Base-by-base conservation (phyloP, 768 basidiomycete species). In the Filobasidium wieringae region DNA sequence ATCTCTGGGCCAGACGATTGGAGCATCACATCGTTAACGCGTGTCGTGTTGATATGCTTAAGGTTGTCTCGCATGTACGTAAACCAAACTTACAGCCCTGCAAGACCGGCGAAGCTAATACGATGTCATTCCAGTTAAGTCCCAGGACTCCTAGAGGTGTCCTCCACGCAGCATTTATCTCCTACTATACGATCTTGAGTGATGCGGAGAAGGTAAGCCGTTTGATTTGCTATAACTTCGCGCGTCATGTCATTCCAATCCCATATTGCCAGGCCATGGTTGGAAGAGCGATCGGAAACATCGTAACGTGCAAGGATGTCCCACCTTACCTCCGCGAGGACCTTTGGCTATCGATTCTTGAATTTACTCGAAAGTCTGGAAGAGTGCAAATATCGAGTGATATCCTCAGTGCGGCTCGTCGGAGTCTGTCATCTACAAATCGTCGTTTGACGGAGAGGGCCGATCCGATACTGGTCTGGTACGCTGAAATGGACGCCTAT, bases 141-240 rank as follows among this genome's bases (percentile, higher is more conserved):
- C 36, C 59, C 14, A 45, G 47, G 1, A 39, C 56, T 1, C 53
- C 43, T 12, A 45, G 50, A 22, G 59, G 54, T 14, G 47, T 60
- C 9, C 41, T 60, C 8, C 54, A 55, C 33, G 59, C 54, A 7
- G 40, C 51, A 11, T 60, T 60, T 39, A 53, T 60, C 15, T 34
- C 47, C 31, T 49, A 49, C n/a, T 60, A 53, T 45, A 54, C 55
- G 26, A 11, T 47, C 19, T 29, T 60, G 12, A 27, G 45, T 15
- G 33, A 19, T 55, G 22, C 40, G 2, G 45, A 56, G n/a, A 37
- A 47, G 29, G 52, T 34, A 56, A 33, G 58, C 32, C 30, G 11
- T 9, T 31, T 26, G 32, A 1, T 12, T 27, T 24, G 3, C 24
- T 2, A 30, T 22, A 45, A 12, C n/a, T n/a, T n/a, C n/a, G n/a